These are phyloP conservation scores for Ophiostoma sp. DNA, from an alignment of 2,329 filamentous ascomycete genomes.

Conservation along the genomic window DNA sequence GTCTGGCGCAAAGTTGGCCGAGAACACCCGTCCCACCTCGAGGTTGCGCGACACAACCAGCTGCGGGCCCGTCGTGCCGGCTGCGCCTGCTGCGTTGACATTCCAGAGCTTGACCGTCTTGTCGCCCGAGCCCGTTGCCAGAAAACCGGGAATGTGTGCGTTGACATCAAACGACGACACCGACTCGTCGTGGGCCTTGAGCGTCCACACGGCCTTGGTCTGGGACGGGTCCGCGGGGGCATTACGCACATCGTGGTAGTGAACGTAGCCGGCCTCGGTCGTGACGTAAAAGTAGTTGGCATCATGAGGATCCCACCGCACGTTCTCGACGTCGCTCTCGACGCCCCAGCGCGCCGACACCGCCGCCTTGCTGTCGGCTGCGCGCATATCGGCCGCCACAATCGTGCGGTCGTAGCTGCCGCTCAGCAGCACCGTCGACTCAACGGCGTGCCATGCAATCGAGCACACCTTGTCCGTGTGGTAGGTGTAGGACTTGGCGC, in stretches of 20 bases:
- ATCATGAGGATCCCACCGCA: conserved; percentile 90
- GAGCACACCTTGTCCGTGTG: conserved; percentile 98
- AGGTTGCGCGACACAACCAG: conserved; percentile 90
- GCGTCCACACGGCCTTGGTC: conserved; percentile 84
- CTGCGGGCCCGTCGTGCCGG: conserved; percentile 55
- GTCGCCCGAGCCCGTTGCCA: conserved; percentile 90
- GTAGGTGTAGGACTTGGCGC: conserved; percentile 90
- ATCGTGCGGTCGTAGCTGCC: conserved; percentile 94
- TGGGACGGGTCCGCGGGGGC: conserved; percentile 65
- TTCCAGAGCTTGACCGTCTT: conserved; percentile 98
- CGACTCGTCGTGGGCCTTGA: conserved; percentile 91
- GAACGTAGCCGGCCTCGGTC: conserved; percentile 84
- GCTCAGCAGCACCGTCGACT: conserved; percentile 82
- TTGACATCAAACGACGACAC: conserved; percentile 93
- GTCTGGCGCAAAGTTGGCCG: conserved; percentile 84
- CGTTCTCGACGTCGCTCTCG: conserved; percentile 88
- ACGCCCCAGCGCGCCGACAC: conserved; percentile 83
- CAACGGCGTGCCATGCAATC: conserved; percentile 82
- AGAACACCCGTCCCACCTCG: conserved; percentile 92
- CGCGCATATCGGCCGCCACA: conserved; percentile 93
- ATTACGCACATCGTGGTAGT: conserved; percentile 82
- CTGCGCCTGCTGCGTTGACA: conserved; percentile 53
- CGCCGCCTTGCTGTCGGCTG: conserved; percentile 58
- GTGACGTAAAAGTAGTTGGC: conserved; percentile 91
- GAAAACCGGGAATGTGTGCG: conserved; percentile 78